These are phyloP conservation scores for Phaffomyces opuntiae DNA, from an alignment of 805 yeast genomes.

Conservation along the genomic window DNA sequence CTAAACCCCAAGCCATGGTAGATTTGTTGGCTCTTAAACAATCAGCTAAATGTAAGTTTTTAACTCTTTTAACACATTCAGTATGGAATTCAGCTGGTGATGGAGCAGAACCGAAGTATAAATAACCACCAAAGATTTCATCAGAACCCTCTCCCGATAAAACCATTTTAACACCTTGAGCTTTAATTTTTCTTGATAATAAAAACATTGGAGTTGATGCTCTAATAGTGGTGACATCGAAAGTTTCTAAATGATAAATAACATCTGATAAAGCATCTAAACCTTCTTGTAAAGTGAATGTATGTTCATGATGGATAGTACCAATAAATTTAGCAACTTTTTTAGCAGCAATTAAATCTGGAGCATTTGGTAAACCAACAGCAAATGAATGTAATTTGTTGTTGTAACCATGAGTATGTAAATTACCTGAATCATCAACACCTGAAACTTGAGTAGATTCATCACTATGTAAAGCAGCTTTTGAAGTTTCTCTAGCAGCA, in stretches of 20 bases:
- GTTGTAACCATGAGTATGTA: conserved; percentile 71
- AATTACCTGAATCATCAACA: conserved; percentile 81
- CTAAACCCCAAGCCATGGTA: conserved; percentile 99
- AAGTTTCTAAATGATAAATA: conserved; percentile 92
- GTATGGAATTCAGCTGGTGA: conserved; percentile 86
- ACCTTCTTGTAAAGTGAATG: conserved; percentile 95
- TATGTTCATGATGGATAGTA: conserved; percentile 95
- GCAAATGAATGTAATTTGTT: conserved; percentile 92
- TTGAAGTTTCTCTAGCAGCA: conserved; percentile 92
- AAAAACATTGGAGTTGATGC: conserved; percentile 99
- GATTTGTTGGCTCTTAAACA: conserved; percentile 99
- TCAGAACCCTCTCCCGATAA: conserved; percentile 98
- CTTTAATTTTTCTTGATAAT: conserved; percentile 93
- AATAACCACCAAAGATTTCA: conserved; percentile 97
- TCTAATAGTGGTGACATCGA: conserved; percentile 96
- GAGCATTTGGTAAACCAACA: conserved; percentile 95
- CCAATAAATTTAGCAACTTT: conserved; percentile 96
- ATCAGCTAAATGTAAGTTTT: conserved; percentile 95
- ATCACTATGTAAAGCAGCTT: conserved; percentile 45
- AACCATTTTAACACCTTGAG: conserved; percentile 99
- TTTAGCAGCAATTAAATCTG: conserved; percentile 93
- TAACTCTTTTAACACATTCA: conserved; percentile 93
- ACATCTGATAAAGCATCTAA: conserved; percentile 93
- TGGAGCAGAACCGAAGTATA: conserved; percentile 97
- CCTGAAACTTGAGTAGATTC: conserved; percentile 59